Base-by-base conservation (phyloP, 345 rosid genomes). In the Tarenaya hassleriana region DNA sequence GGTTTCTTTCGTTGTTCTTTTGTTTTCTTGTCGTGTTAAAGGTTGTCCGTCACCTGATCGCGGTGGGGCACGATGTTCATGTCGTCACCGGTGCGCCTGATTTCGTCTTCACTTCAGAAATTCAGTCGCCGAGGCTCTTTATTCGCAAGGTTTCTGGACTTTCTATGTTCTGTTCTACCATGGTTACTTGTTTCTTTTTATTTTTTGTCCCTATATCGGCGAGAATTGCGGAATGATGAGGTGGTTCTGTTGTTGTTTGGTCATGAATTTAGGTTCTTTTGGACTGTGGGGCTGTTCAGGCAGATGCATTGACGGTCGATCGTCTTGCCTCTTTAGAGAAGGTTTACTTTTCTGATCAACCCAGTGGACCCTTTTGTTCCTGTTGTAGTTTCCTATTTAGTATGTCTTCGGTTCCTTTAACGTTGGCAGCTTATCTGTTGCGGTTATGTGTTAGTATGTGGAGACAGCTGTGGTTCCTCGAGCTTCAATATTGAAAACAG, bases 61-160 rank as follows among this genome's bases (percentile, higher is more conserved):
- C 79, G 24, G 95, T 94, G 10, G 98, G 98, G 18, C 98, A 92
- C 55, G 94, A 85, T 46, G 98, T 92, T 50, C 95, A 92, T 60
- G 95, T 88, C 13, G 98, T 92, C 63, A 85, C 97, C 33, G 95
- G 91, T 11, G 97, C 98, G 4, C 97, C 98, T 24, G 98, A 92
- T 52, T 92, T 92, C 44, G 98, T 92, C 19, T 88, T 81, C 82
- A 88, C 95, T 37, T 83, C 98, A 3, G 95, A 81, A 67, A 63
- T 92, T 35, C 76, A 85, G 71, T 92, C 95, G 2, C 94, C 97
- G 42, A 77, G 95, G 9, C 86, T 92, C 33, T 75, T 72, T 71
- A 79, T 88, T 41, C 90, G 97, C 61, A 92, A 81, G 90, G 98
- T 88, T 46, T 15, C 13, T 7, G n/a, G n/a, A n/a, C n/a, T n/a